A percentile compares a stretch with the other conserved stretches of the same genome.
Conservation (phyloP, 1,284 basidiomycete species). For the Rhodotorula sp. region DNA sequence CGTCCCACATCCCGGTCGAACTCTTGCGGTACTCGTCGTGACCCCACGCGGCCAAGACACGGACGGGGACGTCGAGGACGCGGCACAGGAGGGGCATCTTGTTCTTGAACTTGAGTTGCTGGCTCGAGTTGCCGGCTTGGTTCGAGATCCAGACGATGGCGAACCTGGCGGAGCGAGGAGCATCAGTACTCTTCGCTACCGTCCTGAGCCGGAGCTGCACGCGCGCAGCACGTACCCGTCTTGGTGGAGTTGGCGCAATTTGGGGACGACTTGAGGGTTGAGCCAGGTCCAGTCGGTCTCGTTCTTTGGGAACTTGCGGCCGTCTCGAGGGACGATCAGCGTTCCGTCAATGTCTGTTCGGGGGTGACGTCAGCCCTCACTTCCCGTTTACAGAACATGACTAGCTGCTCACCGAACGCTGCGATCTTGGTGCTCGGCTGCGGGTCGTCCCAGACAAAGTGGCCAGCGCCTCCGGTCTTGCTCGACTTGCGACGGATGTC, state of each 20-base stretch:
- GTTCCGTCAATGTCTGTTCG: constrained; percentile 67
- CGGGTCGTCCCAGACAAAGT: constrained; percentile 24
- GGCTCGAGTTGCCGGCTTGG: constrained; percentile 56
- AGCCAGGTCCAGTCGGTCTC: constrained; percentile 73
- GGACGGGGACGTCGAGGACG: constrained; percentile 74
- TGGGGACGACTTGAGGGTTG: constrained; percentile 63
- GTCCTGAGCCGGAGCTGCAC: background rate
- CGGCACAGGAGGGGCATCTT: constrained; percentile 68
- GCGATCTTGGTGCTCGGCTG: constrained; percentile 21
- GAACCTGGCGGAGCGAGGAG: constrained; percentile 55
- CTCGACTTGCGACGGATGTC: constrained; percentile 1
- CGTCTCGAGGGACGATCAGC: constrained; percentile 65
- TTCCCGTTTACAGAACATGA: no score
- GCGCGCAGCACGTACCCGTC: constrained; percentile 42
- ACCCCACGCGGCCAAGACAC: constrained; percentile 67
- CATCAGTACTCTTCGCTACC: no score
- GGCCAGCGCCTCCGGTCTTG: background rate
- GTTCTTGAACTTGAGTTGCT: constrained; percentile 63
- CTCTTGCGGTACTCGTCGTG: constrained; percentile 79
- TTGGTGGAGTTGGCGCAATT: constrained; percentile 61
- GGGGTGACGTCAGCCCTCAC: no score
- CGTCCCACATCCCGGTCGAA: constrained; percentile 81
- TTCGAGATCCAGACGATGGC: constrained; percentile 70
- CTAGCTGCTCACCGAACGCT: constrained; percentile 18
- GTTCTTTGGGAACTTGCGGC: constrained; percentile 54